A percentile compares a stretch with the other conserved stretches of the same genome.
These are phyloP conservation scores for Tetraselmis chui DNA, from an alignment of 139 green algal species.

Conservation along the genomic window DNA sequence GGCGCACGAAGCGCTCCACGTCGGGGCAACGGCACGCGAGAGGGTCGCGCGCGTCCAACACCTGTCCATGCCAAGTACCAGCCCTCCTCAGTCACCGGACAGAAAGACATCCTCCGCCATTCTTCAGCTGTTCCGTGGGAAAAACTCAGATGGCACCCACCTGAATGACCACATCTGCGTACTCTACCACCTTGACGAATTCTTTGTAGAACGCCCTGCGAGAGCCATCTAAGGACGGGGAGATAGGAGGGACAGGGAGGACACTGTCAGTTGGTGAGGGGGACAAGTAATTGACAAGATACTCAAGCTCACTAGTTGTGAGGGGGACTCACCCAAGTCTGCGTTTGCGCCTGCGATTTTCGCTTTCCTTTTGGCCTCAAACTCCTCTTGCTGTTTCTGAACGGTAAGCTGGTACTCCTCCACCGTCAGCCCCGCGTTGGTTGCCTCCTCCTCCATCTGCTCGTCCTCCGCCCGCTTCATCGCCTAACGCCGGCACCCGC, in stretches of 20 bases:
- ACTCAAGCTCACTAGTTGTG: neutral
- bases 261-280: too few species aligned
- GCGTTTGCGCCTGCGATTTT: neutral
- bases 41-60: conserved; percentile 94
- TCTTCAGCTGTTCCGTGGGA: neutral
- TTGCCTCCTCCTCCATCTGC: conserved; percentile 14
- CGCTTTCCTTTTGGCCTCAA: conserved; percentile 3
- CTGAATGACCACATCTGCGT: conserved; percentile 87
- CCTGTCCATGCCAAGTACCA: too few species aligned
- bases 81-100: too few species aligned
- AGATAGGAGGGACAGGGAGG: too few species aligned
- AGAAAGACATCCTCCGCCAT: too few species aligned
- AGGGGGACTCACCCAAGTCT: neutral
- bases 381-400: conserved; percentile 6
- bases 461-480: neutral
- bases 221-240: conserved; percentile 64
- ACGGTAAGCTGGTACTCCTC: conserved; percentile 17
- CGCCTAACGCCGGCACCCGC: too few species aligned
- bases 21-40: conserved; percentile 82
- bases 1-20: conserved; percentile 83
- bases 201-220: conserved; percentile 89
- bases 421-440: neutral
- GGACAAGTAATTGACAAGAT: neutral
- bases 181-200: conserved; percentile 88
- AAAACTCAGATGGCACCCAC: conserved; percentile 11